These are phyloP conservation scores for Arabis alpina DNA, from an alignment of 345 rosid species.

Conservation along the genomic window DNA sequence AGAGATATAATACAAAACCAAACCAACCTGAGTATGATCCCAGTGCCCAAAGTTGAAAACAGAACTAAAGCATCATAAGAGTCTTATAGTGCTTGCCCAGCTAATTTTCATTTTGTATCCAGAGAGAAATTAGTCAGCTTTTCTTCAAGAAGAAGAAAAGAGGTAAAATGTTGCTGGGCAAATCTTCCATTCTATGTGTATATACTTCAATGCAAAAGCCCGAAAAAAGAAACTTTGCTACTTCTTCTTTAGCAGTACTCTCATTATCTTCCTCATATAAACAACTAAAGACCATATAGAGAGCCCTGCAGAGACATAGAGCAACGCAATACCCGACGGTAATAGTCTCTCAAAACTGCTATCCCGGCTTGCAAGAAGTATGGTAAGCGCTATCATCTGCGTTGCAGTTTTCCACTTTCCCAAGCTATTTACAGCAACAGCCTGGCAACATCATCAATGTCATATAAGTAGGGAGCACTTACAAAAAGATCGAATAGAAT, in stretches of 20 bases:
- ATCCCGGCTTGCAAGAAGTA: slow-evolving; percentile 86
- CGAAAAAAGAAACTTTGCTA: slow-evolving; percentile 40
- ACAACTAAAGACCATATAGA: slow-evolving; percentile 89
- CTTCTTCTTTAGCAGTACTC: slow-evolving; percentile 64
- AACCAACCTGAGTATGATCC: slow-evolving; percentile 26
- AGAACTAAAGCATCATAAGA: slow-evolving; percentile 20
- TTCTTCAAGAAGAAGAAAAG: slow-evolving; percentile 37
- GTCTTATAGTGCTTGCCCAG: slow-evolving; percentile 37
- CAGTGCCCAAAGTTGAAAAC: slow-evolving; percentile 38
- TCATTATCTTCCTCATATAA: slow-evolving; percentile 83
- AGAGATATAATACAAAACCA: slow-evolving; percentile 40
- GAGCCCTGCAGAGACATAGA: slow-evolving; percentile 90
- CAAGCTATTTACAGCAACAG: slow-evolving; percentile 96
- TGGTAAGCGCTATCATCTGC: slow-evolving; percentile 90
- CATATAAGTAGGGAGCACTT: neutral
- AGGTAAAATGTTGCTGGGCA: slow-evolving; percentile 29
- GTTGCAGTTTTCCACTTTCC: slow-evolving; percentile 99
- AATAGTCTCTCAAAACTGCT: slow-evolving; percentile 70
- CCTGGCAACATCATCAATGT: slow-evolving; percentile 51
- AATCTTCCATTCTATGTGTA: slow-evolving; percentile 42
- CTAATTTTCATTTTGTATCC: slow-evolving; percentile 29
- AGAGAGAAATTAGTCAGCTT: slow-evolving; percentile 33
- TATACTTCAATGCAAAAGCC: slow-evolving; percentile 38
- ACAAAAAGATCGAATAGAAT: neutral
- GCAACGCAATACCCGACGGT: slow-evolving; percentile 76